phyloP scores from a whole-genome alignment of 257 asterid genomes.

The Scutellaria barbata region DNA sequence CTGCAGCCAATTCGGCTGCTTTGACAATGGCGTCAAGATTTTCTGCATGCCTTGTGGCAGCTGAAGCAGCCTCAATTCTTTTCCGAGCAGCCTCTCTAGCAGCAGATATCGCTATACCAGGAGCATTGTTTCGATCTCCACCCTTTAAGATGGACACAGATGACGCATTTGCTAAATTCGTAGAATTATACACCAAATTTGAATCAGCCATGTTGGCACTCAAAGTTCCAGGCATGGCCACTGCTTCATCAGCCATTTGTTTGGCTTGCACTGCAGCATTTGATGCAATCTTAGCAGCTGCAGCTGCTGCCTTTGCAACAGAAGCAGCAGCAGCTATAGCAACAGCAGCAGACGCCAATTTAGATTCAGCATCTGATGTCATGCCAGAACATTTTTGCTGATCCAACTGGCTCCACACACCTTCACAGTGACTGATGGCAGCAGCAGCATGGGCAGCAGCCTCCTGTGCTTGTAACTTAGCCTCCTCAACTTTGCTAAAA shows the following conservation, averaged over 20 bases:
- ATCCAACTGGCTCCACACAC: slow-evolving; percentile 74
- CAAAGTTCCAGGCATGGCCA: slow-evolving; percentile 44
- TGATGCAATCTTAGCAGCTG: slow-evolving; percentile 94
- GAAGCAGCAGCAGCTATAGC: slow-evolving; percentile 92
- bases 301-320: slow-evolving; percentile 98
- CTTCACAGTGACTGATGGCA: slow-evolving; percentile 79
- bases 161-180: slow-evolving; percentile 54
- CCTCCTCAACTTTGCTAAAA: slow-evolving; percentile 71
- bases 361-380: slow-evolving; percentile 65
- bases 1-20: slow-evolving; percentile 97
- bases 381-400: slow-evolving; percentile 66
- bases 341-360: slow-evolving; percentile 86
- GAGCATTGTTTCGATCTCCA: slow-evolving; percentile 51
- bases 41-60: slow-evolving; percentile 94
- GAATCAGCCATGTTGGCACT: slow-evolving; percentile 35
- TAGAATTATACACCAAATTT: slow-evolving; percentile 38
- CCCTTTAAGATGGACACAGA: slow-evolving; percentile 63
- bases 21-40: slow-evolving; percentile 86
- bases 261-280: slow-evolving; percentile 82
- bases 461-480: slow-evolving; percentile 82
- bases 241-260: slow-evolving; percentile 86
- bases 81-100: slow-evolving; percentile 95
- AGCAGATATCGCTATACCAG: slow-evolving; percentile 70
- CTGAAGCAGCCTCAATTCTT: slow-evolving; percentile 93
- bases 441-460: slow-evolving; percentile 81